A percentile compares a stretch with the other conserved stretches of the same genome.
Evolutionary conservation across 352 stramenopile species (phyloP).

Genomic region (Aphanomyces invadans): DNA sequence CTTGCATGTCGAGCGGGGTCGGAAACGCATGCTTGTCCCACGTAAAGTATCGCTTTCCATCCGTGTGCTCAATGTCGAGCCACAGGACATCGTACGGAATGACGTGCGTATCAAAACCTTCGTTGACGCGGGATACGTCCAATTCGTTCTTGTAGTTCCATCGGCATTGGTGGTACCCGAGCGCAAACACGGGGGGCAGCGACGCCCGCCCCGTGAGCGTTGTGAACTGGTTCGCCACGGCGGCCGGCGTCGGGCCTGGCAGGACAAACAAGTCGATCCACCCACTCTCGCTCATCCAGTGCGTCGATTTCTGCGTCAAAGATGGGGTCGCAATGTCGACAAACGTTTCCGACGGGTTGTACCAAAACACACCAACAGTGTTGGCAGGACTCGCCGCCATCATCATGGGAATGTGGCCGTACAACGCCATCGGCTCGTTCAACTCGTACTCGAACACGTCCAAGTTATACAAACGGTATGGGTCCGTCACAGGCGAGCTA

Average conservation of each 20-base stretch:
- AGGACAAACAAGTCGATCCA: slow-evolving; percentile 97
- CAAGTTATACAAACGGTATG: slow-evolving; percentile 98
- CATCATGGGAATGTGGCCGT: slow-evolving; percentile 82
- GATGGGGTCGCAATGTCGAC: slow-evolving; percentile 87
- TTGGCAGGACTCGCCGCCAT: slow-evolving; percentile 53
- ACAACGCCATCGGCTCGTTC: slow-evolving; percentile 97
- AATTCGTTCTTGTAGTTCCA: slow-evolving; percentile 99
- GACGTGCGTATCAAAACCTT: slow-evolving; percentile 93
- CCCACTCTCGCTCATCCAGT: slow-evolving; percentile 94
- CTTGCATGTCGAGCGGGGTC: slow-evolving; percentile 92
- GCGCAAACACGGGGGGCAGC: slow-evolving; percentile 93
- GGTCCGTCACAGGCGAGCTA: slow-evolving; percentile 68
- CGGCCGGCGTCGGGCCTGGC: slow-evolving; percentile 70
- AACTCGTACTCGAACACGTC: slow-evolving; percentile 99
- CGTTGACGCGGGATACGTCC: slow-evolving; percentile 86
- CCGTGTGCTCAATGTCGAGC: slow-evolving; percentile 99
- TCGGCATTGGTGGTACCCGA: slow-evolving; percentile 98
- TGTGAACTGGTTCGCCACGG: slow-evolving; percentile 90
- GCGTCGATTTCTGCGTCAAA: slow-evolving; percentile 53
- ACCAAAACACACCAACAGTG: slow-evolving; percentile 96
- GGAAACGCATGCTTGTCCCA: slow-evolving; percentile 97
- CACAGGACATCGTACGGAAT: slow-evolving; percentile 99
- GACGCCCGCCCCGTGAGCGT: slow-evolving; percentile 86
- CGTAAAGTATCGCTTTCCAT: slow-evolving; percentile 97
- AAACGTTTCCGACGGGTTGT: slow-evolving; percentile 99